Evolutionary conservation across 805 yeast genomes (phyloP).

Genomic region (Starmerella gropengiesseri): DNA sequence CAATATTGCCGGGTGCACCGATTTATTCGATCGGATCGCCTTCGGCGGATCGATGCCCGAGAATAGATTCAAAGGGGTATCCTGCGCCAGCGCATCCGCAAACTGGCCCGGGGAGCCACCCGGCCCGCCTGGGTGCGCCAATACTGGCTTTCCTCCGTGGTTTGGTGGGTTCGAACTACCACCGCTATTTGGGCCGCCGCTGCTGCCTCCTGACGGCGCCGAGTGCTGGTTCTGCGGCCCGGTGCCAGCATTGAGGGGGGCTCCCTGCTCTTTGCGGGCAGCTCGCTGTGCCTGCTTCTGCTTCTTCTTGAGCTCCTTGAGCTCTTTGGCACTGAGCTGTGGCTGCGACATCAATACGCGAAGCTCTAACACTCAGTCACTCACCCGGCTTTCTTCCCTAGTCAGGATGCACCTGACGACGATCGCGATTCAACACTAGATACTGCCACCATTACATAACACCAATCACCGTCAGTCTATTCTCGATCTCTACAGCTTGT

Average conservation of each 20-base stretch:
- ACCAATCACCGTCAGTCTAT: constrained; percentile 3
- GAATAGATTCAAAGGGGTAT: constrained; percentile 36
- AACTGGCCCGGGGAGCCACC: background rate
- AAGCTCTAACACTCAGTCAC: too few species aligned
- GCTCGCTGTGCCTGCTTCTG: constrained; percentile 91
- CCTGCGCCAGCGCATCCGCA: constrained; percentile 26
- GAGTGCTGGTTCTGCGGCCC: constrained; percentile 22
- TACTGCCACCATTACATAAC: constrained; percentile 1
- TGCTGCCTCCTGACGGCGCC: background rate
- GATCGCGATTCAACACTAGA: background rate
- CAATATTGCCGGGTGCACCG: constrained; percentile 79
- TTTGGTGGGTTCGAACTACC: constrained; percentile 36
- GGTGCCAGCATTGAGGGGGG: constrained; percentile 17
- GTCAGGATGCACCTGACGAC: too few species aligned
- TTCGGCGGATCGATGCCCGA: constrained; percentile 31
- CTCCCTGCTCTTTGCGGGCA: constrained; percentile 65
- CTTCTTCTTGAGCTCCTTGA: constrained; percentile 76
- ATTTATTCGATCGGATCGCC: constrained; percentile 40
- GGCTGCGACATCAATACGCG: constrained; percentile 1
- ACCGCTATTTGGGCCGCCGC: constrained; percentile 21
- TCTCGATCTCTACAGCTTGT: background rate
- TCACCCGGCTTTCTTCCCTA: background rate
- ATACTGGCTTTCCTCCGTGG: background rate
- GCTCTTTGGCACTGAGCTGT: constrained; percentile 7
- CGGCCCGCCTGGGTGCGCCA: constrained; percentile 23